Conservation (phyloP, 345 rosid genomes). For the Diplotaxis tenuifolia region DNA sequence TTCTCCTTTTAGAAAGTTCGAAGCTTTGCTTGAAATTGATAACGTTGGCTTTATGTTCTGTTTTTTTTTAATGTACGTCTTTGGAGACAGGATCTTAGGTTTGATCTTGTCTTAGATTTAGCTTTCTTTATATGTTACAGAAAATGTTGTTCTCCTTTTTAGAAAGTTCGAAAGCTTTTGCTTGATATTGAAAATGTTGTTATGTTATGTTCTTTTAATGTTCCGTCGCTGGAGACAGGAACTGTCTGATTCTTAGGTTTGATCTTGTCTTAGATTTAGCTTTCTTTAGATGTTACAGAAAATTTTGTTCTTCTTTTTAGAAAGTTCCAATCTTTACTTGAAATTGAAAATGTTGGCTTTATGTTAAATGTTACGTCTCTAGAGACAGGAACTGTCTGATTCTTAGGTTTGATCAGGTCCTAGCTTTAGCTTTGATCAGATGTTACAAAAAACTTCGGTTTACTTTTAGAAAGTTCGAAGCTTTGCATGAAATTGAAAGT, state of each 20-base stretch:
- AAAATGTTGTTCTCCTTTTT: not conserved
- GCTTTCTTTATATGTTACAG: not conserved
- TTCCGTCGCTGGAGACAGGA: too few species aligned
- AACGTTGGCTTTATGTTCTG: too few species aligned
- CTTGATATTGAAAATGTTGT: not conserved
- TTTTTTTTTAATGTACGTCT: not conserved
- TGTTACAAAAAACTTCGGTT: not conserved
- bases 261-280: not conserved
- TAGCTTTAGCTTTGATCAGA: not conserved
- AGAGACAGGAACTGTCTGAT: not conserved
- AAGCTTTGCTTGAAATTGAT: too few species aligned
- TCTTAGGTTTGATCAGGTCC: constrained; percentile 7
- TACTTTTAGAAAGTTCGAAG: not conserved
- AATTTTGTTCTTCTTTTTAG: not conserved
- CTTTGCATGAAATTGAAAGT: too few species aligned
- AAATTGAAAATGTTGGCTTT: not conserved
- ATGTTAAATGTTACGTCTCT: not conserved
- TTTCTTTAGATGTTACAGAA: not conserved
- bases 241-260: not conserved
- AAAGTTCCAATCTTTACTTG: constrained; percentile 9
- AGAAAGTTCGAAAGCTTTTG: constrained; percentile 7
- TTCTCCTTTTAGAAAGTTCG: too few species aligned
- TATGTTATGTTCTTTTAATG: not conserved
- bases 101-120: not conserved
- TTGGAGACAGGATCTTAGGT: not conserved